These are phyloP conservation scores for Coemansia sp. DNA, from an alignment of 192 early-diverging fungal genomes.

Conservation along the genomic window DNA sequence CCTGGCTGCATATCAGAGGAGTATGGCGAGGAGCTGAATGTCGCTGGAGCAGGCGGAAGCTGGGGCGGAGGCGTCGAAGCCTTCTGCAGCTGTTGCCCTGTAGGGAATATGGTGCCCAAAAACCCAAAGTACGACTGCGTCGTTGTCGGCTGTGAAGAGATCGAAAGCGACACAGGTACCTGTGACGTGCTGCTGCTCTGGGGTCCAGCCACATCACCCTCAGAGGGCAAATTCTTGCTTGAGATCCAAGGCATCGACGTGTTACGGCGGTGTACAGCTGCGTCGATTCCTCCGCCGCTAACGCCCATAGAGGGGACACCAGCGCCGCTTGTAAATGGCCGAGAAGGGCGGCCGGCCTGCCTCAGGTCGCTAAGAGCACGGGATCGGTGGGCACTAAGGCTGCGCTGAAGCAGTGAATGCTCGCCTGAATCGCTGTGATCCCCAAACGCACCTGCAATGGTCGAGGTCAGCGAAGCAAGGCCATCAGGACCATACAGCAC, in stretches of 20 bases:
- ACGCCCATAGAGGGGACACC: neutral
- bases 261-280: conserved; percentile 34
- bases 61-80: conserved; percentile 3
- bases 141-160: neutral
- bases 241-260: conserved; percentile 46
- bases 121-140: conserved; percentile 12
- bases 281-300: neutral
- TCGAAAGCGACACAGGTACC: neutral
- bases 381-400: conserved; percentile 24
- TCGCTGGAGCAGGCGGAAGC: neutral
- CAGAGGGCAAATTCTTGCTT: conserved; percentile 8
- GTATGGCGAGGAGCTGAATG: neutral
- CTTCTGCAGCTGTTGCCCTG: neutral
- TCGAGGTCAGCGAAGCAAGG: conserved; percentile 13
- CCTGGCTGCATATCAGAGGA: neutral
- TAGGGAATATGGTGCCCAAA: conserved; percentile 19
- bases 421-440: neutral
- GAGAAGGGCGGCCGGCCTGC: neutral
- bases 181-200: neutral
- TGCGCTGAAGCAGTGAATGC: conserved; percentile 20
- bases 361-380: conserved; percentile 45
- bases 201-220: neutral
- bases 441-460: conserved; percentile 1
- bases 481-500: neutral
- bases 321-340: conserved; percentile 3